phyloP scores from a whole-genome alignment of 768 basidiomycete species.

The Russula dissimulans region DNA sequence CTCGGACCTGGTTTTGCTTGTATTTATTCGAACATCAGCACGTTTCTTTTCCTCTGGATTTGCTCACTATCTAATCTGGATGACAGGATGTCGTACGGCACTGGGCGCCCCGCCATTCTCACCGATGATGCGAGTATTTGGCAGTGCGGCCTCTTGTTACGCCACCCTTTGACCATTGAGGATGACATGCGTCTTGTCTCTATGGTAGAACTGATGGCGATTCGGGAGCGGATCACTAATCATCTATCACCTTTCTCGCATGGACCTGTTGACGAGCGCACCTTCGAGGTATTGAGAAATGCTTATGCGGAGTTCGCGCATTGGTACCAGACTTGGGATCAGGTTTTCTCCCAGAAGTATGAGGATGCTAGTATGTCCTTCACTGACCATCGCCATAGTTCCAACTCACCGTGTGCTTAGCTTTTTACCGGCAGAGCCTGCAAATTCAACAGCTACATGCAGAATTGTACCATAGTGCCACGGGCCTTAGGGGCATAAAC shows the following conservation, averaged over 20 bases:
- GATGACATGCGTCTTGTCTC: constrained; percentile 94
- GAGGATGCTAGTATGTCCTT: constrained; percentile 58
- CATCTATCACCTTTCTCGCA: constrained; percentile 67
- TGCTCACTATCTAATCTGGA: not conserved
- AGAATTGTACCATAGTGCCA: constrained; percentile 80
- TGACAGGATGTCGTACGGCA: constrained; percentile 86
- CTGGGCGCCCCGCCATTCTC: constrained; percentile 85
- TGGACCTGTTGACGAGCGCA: constrained; percentile 61
- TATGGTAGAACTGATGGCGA: constrained; percentile 85
- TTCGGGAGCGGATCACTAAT: constrained; percentile 81
- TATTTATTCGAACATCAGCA: constrained; percentile 94
- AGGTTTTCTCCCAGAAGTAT: constrained; percentile 71
- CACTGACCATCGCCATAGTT: not conserved
- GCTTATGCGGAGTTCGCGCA: constrained; percentile 70
- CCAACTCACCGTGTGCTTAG: constrained; percentile 28
- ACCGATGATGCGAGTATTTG: constrained; percentile 89
- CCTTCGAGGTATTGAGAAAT: constrained; percentile 59
- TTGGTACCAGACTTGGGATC: constrained; percentile 80
- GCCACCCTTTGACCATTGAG: constrained; percentile 82
- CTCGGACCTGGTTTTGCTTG: constrained; percentile 88
- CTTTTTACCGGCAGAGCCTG: constrained; percentile 80
- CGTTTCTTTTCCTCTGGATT: constrained; percentile 26
- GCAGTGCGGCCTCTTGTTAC: constrained; percentile 68
- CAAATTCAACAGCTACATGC: constrained; percentile 85
- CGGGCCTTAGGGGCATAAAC: constrained; percentile 71